Percentiles rank a stretch among this genome's conserved stretches.
phyloP scores from a whole-genome alignment of 345 rosid genomes.

The Euphorbia peplus region DNA sequence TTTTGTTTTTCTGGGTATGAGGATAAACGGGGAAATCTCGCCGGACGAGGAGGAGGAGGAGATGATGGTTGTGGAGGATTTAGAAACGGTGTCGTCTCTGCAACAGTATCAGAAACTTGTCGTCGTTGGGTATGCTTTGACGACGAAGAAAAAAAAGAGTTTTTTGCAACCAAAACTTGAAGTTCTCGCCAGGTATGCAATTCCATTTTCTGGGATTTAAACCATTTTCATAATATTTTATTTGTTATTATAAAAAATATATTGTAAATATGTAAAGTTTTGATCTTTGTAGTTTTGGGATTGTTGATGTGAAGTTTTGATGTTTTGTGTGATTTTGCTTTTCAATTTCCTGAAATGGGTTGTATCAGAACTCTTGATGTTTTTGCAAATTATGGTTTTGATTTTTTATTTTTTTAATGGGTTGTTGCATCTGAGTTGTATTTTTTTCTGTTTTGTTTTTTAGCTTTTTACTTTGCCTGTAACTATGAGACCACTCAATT shows the following conservation, averaged over 20 bases:
- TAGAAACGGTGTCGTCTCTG: constrained; percentile 13
- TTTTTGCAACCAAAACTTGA: constrained; percentile 88
- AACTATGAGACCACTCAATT: too few species aligned
- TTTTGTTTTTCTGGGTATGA: constrained; percentile 35
- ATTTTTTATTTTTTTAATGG: neutral
- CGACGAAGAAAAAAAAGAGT: constrained; percentile 85
- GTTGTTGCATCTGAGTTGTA: neutral
- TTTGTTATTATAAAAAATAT: neutral
- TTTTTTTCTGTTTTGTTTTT: neutral
- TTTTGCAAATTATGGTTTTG: neutral
- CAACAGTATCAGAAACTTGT: constrained; percentile 41
- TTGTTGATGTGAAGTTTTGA: neutral
- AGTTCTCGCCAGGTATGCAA: constrained; percentile 55
- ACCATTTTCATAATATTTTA: neutral
- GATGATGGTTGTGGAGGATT: constrained; percentile 29
- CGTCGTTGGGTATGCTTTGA: constrained; percentile 83
- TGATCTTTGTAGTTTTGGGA: neutral
- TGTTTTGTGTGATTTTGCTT: neutral
- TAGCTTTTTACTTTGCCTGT: too few species aligned
- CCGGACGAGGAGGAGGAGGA: constrained; percentile 11
- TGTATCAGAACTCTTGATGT: constrained; percentile 8
- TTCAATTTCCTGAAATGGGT: constrained; percentile 23
- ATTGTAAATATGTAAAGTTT: neutral
- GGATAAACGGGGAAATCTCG: constrained; percentile 45
- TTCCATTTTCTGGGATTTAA: neutral